Conservation (phyloP, 768 basidiomycete species). For the Cystofilobasidium capitatum region DNA sequence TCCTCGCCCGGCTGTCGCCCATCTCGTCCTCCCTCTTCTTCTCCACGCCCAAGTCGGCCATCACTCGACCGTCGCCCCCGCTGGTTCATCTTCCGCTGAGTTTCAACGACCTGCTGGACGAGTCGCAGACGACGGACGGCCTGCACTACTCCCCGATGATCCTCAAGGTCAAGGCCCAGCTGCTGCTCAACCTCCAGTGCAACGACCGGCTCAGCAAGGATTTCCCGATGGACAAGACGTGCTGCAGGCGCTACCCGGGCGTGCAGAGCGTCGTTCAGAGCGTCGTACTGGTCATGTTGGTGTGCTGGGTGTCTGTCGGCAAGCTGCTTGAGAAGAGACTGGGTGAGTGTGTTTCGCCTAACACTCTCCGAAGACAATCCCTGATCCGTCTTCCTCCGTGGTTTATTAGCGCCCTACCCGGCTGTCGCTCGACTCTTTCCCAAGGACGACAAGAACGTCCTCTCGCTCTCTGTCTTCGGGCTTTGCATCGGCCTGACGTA, state of each 20-base stretch:
- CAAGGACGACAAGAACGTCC: constrained; percentile 31
- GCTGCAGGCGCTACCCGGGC: constrained; percentile 66
- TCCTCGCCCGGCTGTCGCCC: constrained; percentile 53
- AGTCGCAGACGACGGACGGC: constrained; percentile 69
- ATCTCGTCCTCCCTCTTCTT: constrained; percentile 31
- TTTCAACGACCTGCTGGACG: constrained; percentile 69
- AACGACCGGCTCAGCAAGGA: constrained; percentile 58
- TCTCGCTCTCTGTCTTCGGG: constrained; percentile 56
- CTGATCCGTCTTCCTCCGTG: not conserved
- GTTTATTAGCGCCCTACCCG: not conserved
- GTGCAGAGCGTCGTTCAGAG: constrained; percentile 39
- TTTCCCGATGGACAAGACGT: constrained; percentile 64
- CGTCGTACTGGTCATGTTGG: constrained; percentile 33
- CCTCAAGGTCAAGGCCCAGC: constrained; percentile 59
- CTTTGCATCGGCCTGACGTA: constrained; percentile 59
- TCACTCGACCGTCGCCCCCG: constrained; percentile 26
- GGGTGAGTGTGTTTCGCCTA: constrained; percentile 3
- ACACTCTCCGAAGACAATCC: too few species aligned
- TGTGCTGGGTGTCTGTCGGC: constrained; percentile 29
- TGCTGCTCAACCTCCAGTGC: constrained; percentile 71
- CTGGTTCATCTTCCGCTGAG: constrained; percentile 59
- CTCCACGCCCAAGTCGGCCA: constrained; percentile 20
- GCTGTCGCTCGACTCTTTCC: constrained; percentile 28
- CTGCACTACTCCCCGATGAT: constrained; percentile 64
- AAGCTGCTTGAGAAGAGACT: constrained; percentile 6